These are phyloP conservation scores for Fusarium floridanum DNA, from an alignment of 2,329 filamentous ascomycete genomes.

Conservation along the genomic window DNA sequence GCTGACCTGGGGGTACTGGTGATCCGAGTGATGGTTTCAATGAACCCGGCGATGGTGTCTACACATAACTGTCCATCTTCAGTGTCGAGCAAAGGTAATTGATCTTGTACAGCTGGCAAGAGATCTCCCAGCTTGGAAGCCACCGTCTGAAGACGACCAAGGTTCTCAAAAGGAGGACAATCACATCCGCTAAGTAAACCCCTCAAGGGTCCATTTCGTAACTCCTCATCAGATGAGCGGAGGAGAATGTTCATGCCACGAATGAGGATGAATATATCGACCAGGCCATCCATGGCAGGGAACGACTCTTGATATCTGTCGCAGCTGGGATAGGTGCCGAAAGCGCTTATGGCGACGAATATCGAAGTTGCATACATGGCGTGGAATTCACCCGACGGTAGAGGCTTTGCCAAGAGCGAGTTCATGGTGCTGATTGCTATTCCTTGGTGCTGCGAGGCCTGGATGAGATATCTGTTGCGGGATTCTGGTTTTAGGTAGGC, in stretches of 20 bases:
- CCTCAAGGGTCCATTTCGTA: conserved; percentile 11
- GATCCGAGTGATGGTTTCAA: neutral
- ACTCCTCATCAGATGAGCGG: neutral
- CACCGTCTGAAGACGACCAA: neutral
- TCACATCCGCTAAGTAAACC: conserved; percentile 1
- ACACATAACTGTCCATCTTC: neutral
- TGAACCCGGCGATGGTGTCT: neutral
- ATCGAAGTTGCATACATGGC: conserved; percentile 29
- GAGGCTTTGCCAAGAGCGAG: neutral
- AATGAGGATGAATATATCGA: conserved; percentile 24
- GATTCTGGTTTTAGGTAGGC: conserved; percentile 12
- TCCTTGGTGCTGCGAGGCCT: conserved; percentile 25
- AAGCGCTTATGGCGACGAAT: conserved; percentile 24
- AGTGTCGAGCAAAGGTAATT: neutral
- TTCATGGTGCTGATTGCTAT: conserved; percentile 20
- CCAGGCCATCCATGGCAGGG: conserved; percentile 3
- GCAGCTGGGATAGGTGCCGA: conserved; percentile 17
- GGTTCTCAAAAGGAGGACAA: neutral
- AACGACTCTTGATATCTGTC: conserved; percentile 12
- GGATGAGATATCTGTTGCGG: conserved; percentile 18
- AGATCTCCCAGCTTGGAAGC: neutral
- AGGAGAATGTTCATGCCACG: conserved; percentile 14
- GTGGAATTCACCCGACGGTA: neutral
- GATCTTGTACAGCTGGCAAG: neutral
- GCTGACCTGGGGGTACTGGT: neutral